phyloP scores from a whole-genome alignment of 176 grass and related monocot species.

The Carex scoparia region DNA sequence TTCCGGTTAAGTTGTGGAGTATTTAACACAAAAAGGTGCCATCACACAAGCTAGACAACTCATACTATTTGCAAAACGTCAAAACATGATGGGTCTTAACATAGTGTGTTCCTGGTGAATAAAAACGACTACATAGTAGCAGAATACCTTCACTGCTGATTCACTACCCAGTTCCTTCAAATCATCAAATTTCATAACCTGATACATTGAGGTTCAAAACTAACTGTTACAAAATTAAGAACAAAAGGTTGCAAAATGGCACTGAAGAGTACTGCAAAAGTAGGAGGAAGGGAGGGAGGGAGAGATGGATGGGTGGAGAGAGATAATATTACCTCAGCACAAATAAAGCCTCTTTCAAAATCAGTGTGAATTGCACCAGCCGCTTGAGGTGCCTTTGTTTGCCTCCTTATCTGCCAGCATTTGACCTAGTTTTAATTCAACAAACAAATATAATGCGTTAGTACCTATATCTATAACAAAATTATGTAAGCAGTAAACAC shows the following conservation, averaged over 20 bases:
- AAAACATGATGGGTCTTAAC: not conserved
- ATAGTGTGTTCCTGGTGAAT: not conserved
- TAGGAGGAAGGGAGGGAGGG: not conserved
- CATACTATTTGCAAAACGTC: not conserved
- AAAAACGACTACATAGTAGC: not conserved
- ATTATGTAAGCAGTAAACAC: conserved; percentile 17
- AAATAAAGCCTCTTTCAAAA: conserved; percentile 98
- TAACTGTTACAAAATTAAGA: conserved; percentile 11
- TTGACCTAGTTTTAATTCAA: conserved; percentile 57
- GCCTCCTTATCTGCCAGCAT: conserved; percentile 96
- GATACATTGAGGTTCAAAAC: conserved; percentile 9
- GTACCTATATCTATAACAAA: not conserved
- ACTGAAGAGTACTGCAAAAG: conserved; percentile 3
- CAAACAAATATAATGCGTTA: not conserved
- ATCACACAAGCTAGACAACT: not conserved
- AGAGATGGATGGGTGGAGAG: not conserved
- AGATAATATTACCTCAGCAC: conserved; percentile 59
- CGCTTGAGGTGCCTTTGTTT: conserved; percentile 93
- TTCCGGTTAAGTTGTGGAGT: not conserved
- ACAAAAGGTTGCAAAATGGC: not conserved
- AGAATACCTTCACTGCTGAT: conserved; percentile 81
- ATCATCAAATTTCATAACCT: conserved; percentile 99
- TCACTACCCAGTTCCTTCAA: conserved; percentile 82
- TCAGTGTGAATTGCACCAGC: conserved; percentile 92
- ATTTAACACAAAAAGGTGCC: not conserved